These are phyloP conservation scores for Microbotryum violaceum DNA, from an alignment of 1,284 basidiomycete genomes.

Conservation along the genomic window DNA sequence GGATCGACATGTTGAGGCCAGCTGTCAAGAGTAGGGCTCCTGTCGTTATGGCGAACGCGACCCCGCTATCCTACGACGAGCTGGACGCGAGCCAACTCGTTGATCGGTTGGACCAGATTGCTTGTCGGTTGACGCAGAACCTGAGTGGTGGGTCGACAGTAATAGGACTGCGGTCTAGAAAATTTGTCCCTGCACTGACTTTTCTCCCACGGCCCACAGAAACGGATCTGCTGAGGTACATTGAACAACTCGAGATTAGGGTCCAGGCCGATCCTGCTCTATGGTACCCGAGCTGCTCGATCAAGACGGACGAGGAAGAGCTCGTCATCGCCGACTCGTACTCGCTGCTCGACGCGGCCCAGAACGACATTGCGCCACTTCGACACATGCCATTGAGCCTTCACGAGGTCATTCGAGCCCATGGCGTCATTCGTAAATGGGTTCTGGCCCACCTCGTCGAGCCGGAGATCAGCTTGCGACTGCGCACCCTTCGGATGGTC, in stretches of 20 bases:
- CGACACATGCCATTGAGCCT: constrained; percentile 3
- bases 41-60: background rate
- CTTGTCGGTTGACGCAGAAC: background rate
- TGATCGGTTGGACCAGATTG: constrained; percentile 4
- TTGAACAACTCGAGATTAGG: background rate
- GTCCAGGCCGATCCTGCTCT: background rate
- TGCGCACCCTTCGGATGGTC: constrained; percentile 2
- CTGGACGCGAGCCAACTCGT: constrained; percentile 1
- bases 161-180: background rate
- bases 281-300: constrained; percentile 1
- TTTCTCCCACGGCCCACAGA: background rate
- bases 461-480: constrained; percentile 4
- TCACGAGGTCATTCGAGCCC: background rate
- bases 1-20: background rate
- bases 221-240: constrained; percentile 1
- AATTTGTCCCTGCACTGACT: background rate
- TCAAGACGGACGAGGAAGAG: constrained; percentile 5
- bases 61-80: background rate
- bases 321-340: constrained; percentile 9
- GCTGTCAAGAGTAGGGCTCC: background rate
- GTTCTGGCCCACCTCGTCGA: constrained; percentile 9
- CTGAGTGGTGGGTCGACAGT: constrained; percentile 1
- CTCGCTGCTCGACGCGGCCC: constrained; percentile 1
- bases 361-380: background rate
- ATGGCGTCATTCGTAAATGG: constrained; percentile 3